Conservation (phyloP, 768 basidiomycete species). For the Boletus sensibilis region DNA sequence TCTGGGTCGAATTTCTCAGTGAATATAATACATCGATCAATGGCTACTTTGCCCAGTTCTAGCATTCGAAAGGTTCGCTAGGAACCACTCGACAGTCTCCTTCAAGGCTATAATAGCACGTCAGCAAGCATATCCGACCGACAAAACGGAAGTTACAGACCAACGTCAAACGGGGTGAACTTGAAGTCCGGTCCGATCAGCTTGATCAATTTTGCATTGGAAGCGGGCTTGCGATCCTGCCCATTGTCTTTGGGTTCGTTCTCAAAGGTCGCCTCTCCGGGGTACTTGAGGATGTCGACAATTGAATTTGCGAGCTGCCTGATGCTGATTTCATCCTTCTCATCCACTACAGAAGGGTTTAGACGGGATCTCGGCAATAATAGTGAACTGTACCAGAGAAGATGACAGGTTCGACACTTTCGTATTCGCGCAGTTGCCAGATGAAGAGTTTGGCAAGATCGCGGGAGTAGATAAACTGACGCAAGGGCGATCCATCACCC, state of each 20-base stretch:
- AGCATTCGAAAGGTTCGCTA: constrained; percentile 74
- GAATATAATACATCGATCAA: constrained; percentile 14
- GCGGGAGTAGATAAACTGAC: constrained; percentile 98
- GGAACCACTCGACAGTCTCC: constrained; percentile 83
- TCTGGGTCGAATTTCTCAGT: neutral
- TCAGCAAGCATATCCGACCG: neutral
- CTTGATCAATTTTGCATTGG: constrained; percentile 81
- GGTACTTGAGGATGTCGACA: constrained; percentile 76
- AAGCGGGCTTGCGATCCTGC: constrained; percentile 95
- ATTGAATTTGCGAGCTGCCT: constrained; percentile 89
- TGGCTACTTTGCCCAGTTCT: constrained; percentile 47
- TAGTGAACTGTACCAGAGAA: constrained; percentile 60
- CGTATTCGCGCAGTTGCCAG: constrained; percentile 88
- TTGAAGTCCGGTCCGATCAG: constrained; percentile 71
- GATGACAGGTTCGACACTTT: constrained; percentile 91
- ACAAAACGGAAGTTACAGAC: constrained; percentile 39
- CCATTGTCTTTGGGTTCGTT: constrained; percentile 68
- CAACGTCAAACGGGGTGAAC: constrained; percentile 89
- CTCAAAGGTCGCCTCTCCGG: constrained; percentile 80
- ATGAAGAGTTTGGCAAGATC: constrained; percentile 96
- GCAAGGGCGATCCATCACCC: constrained; percentile 87
- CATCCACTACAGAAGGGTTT: constrained; percentile 58
- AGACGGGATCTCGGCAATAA: neutral
- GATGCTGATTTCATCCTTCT: constrained; percentile 94
- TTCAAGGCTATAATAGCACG: constrained; percentile 56